These are phyloP conservation scores for Boletus sp. DNA, from an alignment of 768 basidiomycete genomes.

Conservation along the genomic window DNA sequence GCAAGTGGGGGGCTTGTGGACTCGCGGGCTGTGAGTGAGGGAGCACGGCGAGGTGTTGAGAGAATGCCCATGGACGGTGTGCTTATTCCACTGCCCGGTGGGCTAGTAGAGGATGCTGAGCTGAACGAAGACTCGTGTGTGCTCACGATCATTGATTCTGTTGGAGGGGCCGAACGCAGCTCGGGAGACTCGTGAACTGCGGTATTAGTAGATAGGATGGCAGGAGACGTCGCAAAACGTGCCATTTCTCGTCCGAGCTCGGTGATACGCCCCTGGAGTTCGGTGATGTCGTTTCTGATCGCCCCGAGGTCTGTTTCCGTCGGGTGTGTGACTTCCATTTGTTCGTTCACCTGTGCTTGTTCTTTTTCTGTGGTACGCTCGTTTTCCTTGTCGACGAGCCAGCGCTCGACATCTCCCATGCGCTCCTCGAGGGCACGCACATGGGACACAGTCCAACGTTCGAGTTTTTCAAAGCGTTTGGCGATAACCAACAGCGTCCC, in stretches of 20 bases:
- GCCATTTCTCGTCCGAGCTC: conserved; percentile 81
- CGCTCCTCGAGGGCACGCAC: conserved; percentile 87
- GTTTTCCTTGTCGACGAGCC: conserved; percentile 82
- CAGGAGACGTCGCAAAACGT: conserved; percentile 55
- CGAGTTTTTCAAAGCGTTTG: conserved; percentile 78
- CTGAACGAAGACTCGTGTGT: conserved; percentile 26
- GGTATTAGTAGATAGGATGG: conserved; percentile 43
- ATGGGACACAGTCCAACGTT: conserved; percentile 87
- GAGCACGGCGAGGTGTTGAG: conserved; percentile 30
- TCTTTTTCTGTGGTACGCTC: conserved; percentile 48
- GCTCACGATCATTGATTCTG: conserved; percentile 44
- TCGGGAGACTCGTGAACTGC: conserved; percentile 43
- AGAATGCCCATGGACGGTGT: conserved; percentile 13
- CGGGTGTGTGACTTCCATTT: conserved; percentile 10
- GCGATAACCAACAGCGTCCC: conserved; percentile 73
- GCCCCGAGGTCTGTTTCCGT: conserved; percentile 42
- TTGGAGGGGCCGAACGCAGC: conserved; percentile 43
- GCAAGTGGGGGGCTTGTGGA: conserved; percentile 63
- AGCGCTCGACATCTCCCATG: conserved; percentile 89
- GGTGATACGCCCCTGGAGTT: conserved; percentile 71
- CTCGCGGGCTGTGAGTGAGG: conserved; percentile 49
- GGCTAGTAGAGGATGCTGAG: conserved; percentile 14
- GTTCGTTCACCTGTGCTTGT: conserved; percentile 13
- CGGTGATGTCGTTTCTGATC: conserved; percentile 65
- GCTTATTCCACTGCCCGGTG: conserved; percentile 9